These are phyloP conservation scores for Pugionium dolabratum DNA, from an alignment of 345 rosid species.

Conservation along the genomic window DNA sequence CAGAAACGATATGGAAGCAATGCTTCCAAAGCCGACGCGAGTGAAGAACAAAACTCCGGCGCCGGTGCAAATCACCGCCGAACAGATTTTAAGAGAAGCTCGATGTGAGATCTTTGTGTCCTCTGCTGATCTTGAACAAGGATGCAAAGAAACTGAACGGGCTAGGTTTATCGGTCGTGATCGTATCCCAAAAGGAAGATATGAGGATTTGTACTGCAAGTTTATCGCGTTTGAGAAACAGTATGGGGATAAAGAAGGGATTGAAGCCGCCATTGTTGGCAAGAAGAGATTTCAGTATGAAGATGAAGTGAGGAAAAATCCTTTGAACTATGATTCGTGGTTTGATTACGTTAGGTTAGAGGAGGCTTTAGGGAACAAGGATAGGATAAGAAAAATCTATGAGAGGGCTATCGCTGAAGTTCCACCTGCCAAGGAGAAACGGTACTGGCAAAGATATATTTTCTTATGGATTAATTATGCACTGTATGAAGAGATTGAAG, in stretches of 20 bases:
- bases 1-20: too few species aligned
- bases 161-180: constrained; percentile 65
- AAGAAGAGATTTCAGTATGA: constrained; percentile 76
- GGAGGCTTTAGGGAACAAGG: constrained; percentile 44
- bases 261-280: constrained; percentile 75
- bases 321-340: constrained; percentile 66
- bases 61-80: too few species aligned
- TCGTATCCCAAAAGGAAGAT: constrained; percentile 72
- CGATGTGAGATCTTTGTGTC: constrained; percentile 54
- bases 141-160: constrained; percentile 63
- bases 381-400: constrained; percentile 62
- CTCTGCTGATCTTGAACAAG: constrained; percentile 71
- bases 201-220: constrained; percentile 60
- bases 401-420: constrained; percentile 73
- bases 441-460: constrained; percentile 77
- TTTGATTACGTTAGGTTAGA: constrained; percentile 71
- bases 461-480: constrained; percentile 52
- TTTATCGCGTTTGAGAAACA: constrained; percentile 71
- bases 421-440: constrained; percentile 76
- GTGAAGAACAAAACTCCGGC: too few species aligned
- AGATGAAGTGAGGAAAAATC: constrained; percentile 75
- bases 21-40: too few species aligned
- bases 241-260: constrained; percentile 66
- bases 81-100: too few species aligned
- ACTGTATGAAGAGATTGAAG: not conserved